Evolutionary conservation across 495 filamentous ascomycete species (phyloP).

Genomic region (Neurospora discreta): DNA sequence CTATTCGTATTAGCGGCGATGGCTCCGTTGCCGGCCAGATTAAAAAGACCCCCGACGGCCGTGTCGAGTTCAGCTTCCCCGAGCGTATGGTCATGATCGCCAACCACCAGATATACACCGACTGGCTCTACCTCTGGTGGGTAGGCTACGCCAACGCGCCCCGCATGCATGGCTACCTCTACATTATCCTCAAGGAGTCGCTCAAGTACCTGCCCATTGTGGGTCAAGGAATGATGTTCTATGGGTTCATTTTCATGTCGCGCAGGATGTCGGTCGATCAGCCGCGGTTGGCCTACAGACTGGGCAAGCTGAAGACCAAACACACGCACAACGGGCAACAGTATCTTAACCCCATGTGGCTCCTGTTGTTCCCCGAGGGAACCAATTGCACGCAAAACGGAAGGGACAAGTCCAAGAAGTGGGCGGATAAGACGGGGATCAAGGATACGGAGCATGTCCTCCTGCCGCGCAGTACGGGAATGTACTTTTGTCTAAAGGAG

Average conservation of each 20-base stretch:
- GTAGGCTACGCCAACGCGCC: slow-evolving; percentile 58
- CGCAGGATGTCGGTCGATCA: slow-evolving; percentile 74
- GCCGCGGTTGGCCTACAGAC: slow-evolving; percentile 52
- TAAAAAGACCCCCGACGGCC: slow-evolving; percentile 49
- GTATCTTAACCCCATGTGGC: slow-evolving; percentile 68
- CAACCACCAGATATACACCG: slow-evolving; percentile 82
- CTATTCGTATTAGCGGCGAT: slow-evolving; percentile 67
- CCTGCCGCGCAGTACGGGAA: slow-evolving; percentile 65
- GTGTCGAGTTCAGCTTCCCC: slow-evolving; percentile 61
- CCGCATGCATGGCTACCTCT: slow-evolving; percentile 68
- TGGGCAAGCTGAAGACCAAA: slow-evolving; percentile 52
- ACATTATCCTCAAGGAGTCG: slow-evolving; percentile 76
- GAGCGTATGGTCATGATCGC: slow-evolving; percentile 70
- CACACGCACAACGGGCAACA: slow-evolving; percentile 40
- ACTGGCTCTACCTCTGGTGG: slow-evolving; percentile 89
- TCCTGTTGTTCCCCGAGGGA: slow-evolving; percentile 75
- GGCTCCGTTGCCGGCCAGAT: slow-evolving; percentile 60
- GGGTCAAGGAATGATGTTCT: slow-evolving; percentile 72
- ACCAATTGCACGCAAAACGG: slow-evolving; percentile 65
- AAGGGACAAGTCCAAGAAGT: slow-evolving; percentile 48
- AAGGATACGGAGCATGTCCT: slow-evolving; percentile 56
- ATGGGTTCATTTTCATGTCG: slow-evolving; percentile 75
- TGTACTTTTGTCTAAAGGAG: slow-evolving; percentile 64
- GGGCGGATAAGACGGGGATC: slow-evolving; percentile 58
- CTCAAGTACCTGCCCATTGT: slow-evolving; percentile 66